A percentile compares a stretch with the other conserved stretches of the same genome.
Evolutionary conservation across 106 monocot species (phyloP).

Genomic region (Phalaenopsis equestris): DNA sequence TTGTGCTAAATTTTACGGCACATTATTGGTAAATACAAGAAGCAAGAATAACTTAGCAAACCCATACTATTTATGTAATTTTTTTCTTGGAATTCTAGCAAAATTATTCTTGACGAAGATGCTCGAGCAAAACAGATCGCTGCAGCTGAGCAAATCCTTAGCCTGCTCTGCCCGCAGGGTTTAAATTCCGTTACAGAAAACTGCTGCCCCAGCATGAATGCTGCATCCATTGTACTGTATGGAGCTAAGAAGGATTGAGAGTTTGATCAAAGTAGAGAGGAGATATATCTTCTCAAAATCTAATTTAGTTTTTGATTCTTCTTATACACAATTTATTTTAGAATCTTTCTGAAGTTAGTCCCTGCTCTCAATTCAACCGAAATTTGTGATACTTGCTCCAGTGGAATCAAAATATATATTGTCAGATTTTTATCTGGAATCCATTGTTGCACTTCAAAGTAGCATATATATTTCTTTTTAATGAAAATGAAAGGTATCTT

Average conservation of each 20-base stretch:
- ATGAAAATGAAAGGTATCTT: too few relatives aligned
- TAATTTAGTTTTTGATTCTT: neutral
- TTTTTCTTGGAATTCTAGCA: conserved; percentile 22
- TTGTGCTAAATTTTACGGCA: neutral
- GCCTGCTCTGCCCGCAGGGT: conserved; percentile 41
- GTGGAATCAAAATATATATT: too few relatives aligned
- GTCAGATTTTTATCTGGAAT: too few relatives aligned
- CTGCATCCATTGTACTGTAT: conserved; percentile 56
- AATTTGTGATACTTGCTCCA: too few relatives aligned
- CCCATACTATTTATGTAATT: too few relatives aligned
- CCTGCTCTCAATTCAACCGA: too few relatives aligned
- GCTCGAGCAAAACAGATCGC: conserved; percentile 40
- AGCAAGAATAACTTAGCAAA: neutral
- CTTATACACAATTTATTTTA: neutral
- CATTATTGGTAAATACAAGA: neutral
- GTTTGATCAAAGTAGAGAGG: neutral
- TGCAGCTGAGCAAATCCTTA: conserved; percentile 41
- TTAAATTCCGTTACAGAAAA: neutral
- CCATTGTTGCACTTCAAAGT: too few relatives aligned
- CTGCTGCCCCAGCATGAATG: conserved; percentile 56
- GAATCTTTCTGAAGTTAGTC: too few relatives aligned
- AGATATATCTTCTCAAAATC: neutral
- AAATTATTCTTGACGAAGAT: conserved; percentile 40
- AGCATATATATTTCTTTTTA: too few relatives aligned
- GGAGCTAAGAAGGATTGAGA: conserved; percentile 4